phyloP scores from a whole-genome alignment of 495 filamentous ascomycete species.

The Lasiosphaeria ovina region DNA sequence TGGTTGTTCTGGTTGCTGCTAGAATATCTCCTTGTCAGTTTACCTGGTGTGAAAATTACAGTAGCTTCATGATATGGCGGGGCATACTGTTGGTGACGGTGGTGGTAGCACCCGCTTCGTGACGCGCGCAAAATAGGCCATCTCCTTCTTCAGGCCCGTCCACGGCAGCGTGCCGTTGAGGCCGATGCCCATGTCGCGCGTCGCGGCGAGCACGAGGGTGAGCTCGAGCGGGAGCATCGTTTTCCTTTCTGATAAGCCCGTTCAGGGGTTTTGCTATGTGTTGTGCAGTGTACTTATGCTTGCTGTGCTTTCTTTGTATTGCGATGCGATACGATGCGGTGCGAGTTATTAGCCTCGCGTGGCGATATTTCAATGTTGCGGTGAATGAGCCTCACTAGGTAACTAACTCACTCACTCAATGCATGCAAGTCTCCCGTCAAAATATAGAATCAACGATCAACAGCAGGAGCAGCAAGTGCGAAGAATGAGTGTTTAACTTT shows the following conservation, averaged over 20 bases:
- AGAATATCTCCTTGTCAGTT: background rate
- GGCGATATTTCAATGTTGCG: too few relatives aligned
- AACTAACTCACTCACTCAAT: too few relatives aligned
- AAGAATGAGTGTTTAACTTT: too few relatives aligned
- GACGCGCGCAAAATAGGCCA: slow-evolving; percentile 90
- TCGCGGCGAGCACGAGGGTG: slow-evolving; percentile 76
- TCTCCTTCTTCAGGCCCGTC: slow-evolving; percentile 82
- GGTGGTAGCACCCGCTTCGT: slow-evolving; percentile 61
- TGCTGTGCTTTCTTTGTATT: too few relatives aligned
- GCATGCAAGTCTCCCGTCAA: too few relatives aligned
- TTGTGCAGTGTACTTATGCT: background rate
- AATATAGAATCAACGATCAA: too few relatives aligned
- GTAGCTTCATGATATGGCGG: background rate
- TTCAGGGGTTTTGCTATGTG: slow-evolving; percentile 1
- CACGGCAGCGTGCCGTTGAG: slow-evolving; percentile 77
- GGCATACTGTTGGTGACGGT: background rate
- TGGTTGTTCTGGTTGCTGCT: background rate
- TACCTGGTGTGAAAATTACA: background rate
- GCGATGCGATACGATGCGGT: too few relatives aligned
- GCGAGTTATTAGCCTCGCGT: too few relatives aligned
- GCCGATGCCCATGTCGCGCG: slow-evolving; percentile 81
- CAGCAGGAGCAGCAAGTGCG: too few relatives aligned
- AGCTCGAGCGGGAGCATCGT: slow-evolving; percentile 51
- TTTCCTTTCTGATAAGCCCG: slow-evolving; percentile 9
- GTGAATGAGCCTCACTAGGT: too few relatives aligned